Evolutionary conservation across 768 basidiomycete genomes (phyloP), one percentile per base, ranked within the genome.

Genomic region (Hygrocybe coccinea): DNA sequence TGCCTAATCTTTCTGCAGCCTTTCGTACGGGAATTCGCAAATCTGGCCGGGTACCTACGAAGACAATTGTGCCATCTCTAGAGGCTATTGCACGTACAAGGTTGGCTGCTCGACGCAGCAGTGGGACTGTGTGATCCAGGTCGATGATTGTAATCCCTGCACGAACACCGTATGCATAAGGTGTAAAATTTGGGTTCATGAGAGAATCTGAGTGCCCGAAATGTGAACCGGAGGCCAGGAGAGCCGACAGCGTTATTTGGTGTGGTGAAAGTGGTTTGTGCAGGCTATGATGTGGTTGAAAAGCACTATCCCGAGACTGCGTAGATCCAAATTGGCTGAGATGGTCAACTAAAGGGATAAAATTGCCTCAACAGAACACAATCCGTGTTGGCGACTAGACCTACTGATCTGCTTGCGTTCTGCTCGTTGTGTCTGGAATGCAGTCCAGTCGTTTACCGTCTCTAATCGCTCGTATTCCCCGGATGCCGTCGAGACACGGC

Each of bases 81-180:
- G 84, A 80, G 14, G 91, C 87, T 44, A 97, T 76, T 35, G 87
- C 86, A 49, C 90, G 86, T 36, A 91, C 87, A 52, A 99, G 79
- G 63, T 87, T 86, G 39, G 92, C 89, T 7, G 95, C 93, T 52
- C 94, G 88, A 15, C 94, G 86, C 21, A 99, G 79, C 58, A 93
- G 84, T 5, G 95, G 92, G 4, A 98, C 75, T 0, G 97, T 97
- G 62, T 89, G 87, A 68, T 98, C 94, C 25, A 98, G 80, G 72
- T 98, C 92, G 69, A 98, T 97, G 69, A 97, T 79, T 47, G 91
- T 91, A 62, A 97, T 80, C 12, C 88, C 91, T 43, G 91, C 82
- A 54, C 97, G 90, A 14, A 83, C 83, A 58, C 95, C 97, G 67
- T 97, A 97, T 35, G 95, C 86, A 69, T 94, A 95, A 29, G 95